A percentile compares a stretch with the other conserved stretches of the same genome.
phyloP scores from a whole-genome alignment of 345 rosid genomes.

The Citrus trifoliata region DNA sequence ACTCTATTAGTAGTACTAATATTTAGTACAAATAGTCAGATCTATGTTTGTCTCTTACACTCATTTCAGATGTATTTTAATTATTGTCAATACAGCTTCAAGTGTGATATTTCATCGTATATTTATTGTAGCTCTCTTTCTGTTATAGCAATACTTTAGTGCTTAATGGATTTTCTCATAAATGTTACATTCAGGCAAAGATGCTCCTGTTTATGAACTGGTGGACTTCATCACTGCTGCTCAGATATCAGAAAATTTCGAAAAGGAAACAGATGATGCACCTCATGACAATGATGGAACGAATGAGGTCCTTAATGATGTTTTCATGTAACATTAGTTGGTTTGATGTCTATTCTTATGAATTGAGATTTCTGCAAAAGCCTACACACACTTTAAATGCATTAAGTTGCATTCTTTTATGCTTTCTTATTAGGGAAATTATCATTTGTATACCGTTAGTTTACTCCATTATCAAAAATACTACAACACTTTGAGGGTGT shows the following conservation, averaged over 20 bases:
- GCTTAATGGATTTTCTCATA: conserved; percentile 8
- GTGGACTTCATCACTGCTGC: conserved; percentile 86
- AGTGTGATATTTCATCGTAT: background rate
- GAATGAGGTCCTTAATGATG: conserved; percentile 40
- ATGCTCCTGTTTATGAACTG: conserved; percentile 57
- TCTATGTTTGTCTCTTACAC: background rate
- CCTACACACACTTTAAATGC: background rate
- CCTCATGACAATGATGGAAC: conserved; percentile 27
- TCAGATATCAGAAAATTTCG: conserved; percentile 60
- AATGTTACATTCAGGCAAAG: conserved; percentile 44
- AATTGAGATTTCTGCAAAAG: background rate
- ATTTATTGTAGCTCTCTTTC: background rate
- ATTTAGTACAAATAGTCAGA: background rate
- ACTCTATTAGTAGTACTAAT: background rate
- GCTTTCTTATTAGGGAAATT: background rate
- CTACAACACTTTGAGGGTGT: too few relatives aligned
- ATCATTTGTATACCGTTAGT: too few relatives aligned
- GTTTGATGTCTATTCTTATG: background rate
- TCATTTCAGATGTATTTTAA: background rate
- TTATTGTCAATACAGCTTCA: background rate
- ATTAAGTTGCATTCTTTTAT: background rate
- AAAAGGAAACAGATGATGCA: conserved; percentile 35
- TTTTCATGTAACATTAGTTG: background rate
- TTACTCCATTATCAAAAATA: too few relatives aligned
- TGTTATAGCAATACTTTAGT: background rate